phyloP scores from a whole-genome alignment of 2,329 filamentous ascomycete genomes.

The Fusarium pseudocircinatum region DNA sequence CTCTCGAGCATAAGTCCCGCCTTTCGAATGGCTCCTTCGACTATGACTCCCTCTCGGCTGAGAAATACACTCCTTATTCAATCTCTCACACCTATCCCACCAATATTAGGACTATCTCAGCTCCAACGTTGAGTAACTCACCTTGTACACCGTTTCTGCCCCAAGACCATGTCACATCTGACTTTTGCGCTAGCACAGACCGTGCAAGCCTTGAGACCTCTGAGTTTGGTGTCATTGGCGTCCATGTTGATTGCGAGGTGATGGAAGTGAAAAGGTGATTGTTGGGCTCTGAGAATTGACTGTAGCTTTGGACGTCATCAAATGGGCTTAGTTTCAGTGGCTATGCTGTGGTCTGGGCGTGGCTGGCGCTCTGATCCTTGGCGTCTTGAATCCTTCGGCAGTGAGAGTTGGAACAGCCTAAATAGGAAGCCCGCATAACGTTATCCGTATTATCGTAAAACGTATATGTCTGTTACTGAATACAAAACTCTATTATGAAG shows the following conservation, averaged over 20 bases:
- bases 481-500: background rate
- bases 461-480: background rate
- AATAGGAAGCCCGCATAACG: background rate
- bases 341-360: background rate
- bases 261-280: background rate
- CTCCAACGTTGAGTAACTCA: background rate
- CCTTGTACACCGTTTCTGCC: slow-evolving; percentile 14
- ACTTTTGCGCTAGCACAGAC: slow-evolving; percentile 11
- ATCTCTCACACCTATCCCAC: slow-evolving; percentile 2
- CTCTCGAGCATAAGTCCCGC: slow-evolving; percentile 9
- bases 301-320: background rate
- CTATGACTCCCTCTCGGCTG: slow-evolving; percentile 9
- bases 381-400: background rate
- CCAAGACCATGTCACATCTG: slow-evolving; percentile 4
- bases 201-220: slow-evolving; percentile 6
- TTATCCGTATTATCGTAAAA: background rate
- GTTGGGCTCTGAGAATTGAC: background rate
- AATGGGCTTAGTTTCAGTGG: background rate
- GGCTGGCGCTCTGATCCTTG: background rate
- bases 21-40: background rate
- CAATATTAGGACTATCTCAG: too few species aligned
- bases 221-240: background rate
- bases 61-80: slow-evolving; percentile 6
- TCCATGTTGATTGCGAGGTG: background rate
- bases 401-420: background rate